These are phyloP conservation scores for Eruca vesicaria DNA, from an alignment of 441 rosid genomes.

Conservation along the genomic window DNA sequence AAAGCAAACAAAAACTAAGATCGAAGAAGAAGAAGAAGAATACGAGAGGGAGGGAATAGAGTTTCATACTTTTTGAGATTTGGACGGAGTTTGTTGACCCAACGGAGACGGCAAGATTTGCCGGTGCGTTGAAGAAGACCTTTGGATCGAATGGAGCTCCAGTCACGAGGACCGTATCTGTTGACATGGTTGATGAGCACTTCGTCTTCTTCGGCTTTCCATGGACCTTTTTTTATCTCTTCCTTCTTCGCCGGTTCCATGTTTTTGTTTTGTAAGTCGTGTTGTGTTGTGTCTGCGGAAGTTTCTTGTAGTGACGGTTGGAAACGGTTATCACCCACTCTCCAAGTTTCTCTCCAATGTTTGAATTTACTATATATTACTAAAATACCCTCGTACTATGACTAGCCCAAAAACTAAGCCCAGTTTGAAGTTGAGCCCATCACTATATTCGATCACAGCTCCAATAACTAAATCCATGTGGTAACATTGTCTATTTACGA, in stretches of 20 bases:
- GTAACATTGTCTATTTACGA: no score
- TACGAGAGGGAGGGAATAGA: not conserved
- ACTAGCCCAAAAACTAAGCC: not conserved
- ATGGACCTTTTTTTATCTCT: slow-evolving; percentile 85
- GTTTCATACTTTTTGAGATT: slow-evolving; percentile 71
- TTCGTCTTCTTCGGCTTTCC: slow-evolving; percentile 91
- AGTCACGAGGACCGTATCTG: slow-evolving; percentile 78
- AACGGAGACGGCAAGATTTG: slow-evolving; percentile 95
- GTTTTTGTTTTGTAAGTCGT: not conserved
- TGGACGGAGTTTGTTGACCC: slow-evolving; percentile 97
- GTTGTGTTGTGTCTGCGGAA: not conserved
- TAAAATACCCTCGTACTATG: not conserved
- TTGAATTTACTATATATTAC: not conserved
- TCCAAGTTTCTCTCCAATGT: not conserved
- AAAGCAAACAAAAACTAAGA: not conserved
- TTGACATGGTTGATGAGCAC: slow-evolving; percentile 70
- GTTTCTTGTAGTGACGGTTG: not conserved
- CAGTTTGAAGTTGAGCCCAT: not conserved
- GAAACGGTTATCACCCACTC: not conserved
- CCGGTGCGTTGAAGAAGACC: slow-evolving; percentile 86
- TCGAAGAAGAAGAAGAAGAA: not conserved
- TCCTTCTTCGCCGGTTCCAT: slow-evolving; percentile 24
- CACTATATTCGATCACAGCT: not conserved
- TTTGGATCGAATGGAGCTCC: slow-evolving; percentile 99
- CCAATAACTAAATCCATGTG: no score